Conservation (phyloP, 2,329 filamentous ascomycete genomes). For the Teratosphaeria viscida region DNA sequence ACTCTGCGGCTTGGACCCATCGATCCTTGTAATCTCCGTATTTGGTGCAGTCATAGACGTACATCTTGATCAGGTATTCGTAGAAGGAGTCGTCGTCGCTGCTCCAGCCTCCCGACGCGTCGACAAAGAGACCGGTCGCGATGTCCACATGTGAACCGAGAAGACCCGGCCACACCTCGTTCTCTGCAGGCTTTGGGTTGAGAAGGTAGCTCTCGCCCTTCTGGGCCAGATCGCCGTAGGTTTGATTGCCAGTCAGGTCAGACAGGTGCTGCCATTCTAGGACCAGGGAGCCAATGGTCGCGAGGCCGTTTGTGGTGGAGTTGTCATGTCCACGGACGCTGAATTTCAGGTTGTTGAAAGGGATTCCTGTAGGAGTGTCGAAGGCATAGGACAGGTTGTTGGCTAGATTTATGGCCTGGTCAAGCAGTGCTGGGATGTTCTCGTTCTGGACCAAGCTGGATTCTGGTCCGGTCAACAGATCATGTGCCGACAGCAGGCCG, state of each 20-base stretch:
- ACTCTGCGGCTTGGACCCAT: not conserved
- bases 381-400: slow-evolving; percentile 1
- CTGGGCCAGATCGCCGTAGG: not conserved
- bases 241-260: not conserved
- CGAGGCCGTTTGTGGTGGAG: not conserved
- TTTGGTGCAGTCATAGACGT: not conserved
- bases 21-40: not conserved
- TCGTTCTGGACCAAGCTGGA: not conserved
- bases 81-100: not conserved
- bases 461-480: not conserved
- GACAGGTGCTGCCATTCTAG: slow-evolving; percentile 1
- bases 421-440: not conserved
- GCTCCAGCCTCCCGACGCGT: not conserved
- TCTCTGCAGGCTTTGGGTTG: not conserved
- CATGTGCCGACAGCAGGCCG: not conserved
- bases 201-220: slow-evolving; percentile 1
- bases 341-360: not conserved
- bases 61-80: slow-evolving; percentile 2
- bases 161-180: not conserved
- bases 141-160: not conserved
- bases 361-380: not conserved
- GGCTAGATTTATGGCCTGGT: not conserved
- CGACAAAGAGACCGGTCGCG: not conserved
- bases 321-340: not conserved
- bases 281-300: not conserved